Evolutionary conservation across 352 stramenopile species (phyloP), one percentile per base, ranked within the genome.

Genomic region (Phytophthora sojae): DNA sequence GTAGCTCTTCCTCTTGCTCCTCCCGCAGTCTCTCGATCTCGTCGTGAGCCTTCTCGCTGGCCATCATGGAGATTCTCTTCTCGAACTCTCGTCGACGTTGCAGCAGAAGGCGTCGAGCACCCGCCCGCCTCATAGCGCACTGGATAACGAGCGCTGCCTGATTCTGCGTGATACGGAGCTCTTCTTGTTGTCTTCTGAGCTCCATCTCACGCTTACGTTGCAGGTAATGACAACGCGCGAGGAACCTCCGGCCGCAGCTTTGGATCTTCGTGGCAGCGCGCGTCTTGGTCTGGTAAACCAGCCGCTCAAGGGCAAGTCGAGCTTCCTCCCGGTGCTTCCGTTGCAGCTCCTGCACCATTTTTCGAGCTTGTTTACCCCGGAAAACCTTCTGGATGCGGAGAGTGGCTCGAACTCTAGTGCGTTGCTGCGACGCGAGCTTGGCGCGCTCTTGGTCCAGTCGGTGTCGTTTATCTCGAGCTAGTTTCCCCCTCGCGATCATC

Each of bases 41-140:
- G 39, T 94, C 83, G 35, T 87, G 75, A 5, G 88, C 88, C 57
- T 94, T 94, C 61, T 94, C 88, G 1, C 82, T 92, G 3, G 85
- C 85, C 84, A 96, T 93, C 64, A 92, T 77, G 8, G 88, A 93
- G 49, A 96, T 89, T 7, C 88, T 73, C 45, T 86, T 83, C 70
- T 96, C 86, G 52, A 96, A 86, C n/a, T 93, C 85, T 9, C 69
- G 73, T 14, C 88, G 82, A n/a, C 76, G 77, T 23, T 75, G 77
- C 14, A 79, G 45, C 42, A 94, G 50, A 51, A 81, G 15, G 0
- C 73, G 74, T 15, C 78, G 63, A 7, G 86, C 88, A 8, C 79
- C 69, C 17, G 70, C 70, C 23, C 75, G 76, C 11, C 86, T 82
- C 59, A 92, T 72, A 4, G 77, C 67, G 51, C 88, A 92, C 61